phyloP scores from a whole-genome alignment of 2,329 filamentous ascomycete genomes.

The Xylariaceae sp. region DNA sequence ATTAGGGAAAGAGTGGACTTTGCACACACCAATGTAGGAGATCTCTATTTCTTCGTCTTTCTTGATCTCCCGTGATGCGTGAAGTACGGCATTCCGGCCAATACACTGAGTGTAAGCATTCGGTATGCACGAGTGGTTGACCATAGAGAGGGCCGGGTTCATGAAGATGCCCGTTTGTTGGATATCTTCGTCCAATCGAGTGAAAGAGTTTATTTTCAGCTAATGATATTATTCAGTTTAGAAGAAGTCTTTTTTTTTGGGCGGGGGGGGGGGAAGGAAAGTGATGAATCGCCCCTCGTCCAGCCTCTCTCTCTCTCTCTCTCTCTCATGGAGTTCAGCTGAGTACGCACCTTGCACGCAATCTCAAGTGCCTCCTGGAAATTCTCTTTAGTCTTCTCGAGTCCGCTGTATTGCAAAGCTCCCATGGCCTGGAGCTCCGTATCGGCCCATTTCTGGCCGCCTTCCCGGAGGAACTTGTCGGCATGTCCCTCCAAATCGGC shows the following conservation, averaged over 20 bases:
- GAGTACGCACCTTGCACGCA: conserved; percentile 47
- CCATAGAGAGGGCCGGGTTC: conserved; percentile 51
- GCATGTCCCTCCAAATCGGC: conserved; percentile 44
- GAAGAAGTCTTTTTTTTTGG: too few relatives aligned
- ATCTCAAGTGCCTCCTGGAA: conserved; percentile 40
- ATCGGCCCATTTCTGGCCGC: conserved; percentile 37
- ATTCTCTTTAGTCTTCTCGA: conserved; percentile 33
- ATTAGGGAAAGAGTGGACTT: background rate
- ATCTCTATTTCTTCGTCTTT: conserved; percentile 54
- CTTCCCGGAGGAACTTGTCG: conserved; percentile 34
- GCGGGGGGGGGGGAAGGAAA: too few relatives aligned
- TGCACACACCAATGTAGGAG: conserved; percentile 51
- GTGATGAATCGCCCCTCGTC: too few relatives aligned
- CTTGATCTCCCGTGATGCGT: conserved; percentile 44
- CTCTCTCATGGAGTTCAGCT: too few relatives aligned
- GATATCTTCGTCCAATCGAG: conserved; percentile 48
- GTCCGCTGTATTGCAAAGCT: conserved; percentile 43
- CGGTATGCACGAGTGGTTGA: conserved; percentile 58
- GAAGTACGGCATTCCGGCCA: conserved; percentile 46
- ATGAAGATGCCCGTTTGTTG: conserved; percentile 51
- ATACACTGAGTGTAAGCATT: conserved; percentile 54
- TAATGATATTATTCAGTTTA: conserved; percentile 25
- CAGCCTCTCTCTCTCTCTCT: too few relatives aligned
- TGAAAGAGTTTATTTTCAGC: conserved; percentile 59
- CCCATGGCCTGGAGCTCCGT: conserved; percentile 45